phyloP scores from a whole-genome alignment of 257 asterid genomes.

The Eustoma russellianum region DNA sequence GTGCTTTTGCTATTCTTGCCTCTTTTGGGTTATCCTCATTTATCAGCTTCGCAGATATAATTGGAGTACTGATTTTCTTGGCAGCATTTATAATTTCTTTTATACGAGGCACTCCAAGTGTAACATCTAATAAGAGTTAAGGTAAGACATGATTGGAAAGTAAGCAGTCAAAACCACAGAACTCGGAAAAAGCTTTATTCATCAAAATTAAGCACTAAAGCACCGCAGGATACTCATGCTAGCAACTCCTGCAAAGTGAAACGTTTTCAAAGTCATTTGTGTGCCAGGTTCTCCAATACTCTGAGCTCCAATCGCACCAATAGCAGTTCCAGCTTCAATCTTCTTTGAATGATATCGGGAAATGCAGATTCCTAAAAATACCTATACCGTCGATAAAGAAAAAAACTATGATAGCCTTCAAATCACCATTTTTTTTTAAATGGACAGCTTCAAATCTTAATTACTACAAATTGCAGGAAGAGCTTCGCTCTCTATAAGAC shows the following conservation, averaged over 20 bases:
- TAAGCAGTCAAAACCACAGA: constrained; percentile 11
- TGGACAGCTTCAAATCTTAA: not conserved
- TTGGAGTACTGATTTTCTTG: constrained; percentile 77
- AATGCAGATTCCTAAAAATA: constrained; percentile 66
- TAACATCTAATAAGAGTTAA: constrained; percentile 68
- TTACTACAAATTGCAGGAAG: too few relatives aligned
- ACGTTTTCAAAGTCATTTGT: constrained; percentile 96
- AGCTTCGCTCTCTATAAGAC: too few relatives aligned
- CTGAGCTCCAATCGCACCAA: constrained; percentile 97
- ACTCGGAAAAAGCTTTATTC: constrained; percentile 4
- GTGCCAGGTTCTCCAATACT: constrained; percentile 98
- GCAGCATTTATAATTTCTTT: constrained; percentile 83
- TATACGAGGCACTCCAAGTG: constrained; percentile 97
- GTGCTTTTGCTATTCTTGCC: constrained; percentile 70
- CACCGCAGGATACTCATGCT: constrained; percentile 95
- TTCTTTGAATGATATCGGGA: constrained; percentile 69
- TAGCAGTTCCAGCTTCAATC: constrained; percentile 81
- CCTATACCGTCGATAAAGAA: constrained; percentile 34
- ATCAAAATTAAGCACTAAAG: constrained; percentile 11
- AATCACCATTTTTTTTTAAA: not conserved
- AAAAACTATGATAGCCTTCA: not conserved
- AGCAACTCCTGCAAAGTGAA: constrained; percentile 99
- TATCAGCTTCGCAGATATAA: constrained; percentile 57
- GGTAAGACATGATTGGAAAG: constrained; percentile 22
- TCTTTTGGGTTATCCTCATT: constrained; percentile 26